These are phyloP conservation scores for Starmerella cellae DNA, from an alignment of 805 yeast genomes.

Conservation along the genomic window DNA sequence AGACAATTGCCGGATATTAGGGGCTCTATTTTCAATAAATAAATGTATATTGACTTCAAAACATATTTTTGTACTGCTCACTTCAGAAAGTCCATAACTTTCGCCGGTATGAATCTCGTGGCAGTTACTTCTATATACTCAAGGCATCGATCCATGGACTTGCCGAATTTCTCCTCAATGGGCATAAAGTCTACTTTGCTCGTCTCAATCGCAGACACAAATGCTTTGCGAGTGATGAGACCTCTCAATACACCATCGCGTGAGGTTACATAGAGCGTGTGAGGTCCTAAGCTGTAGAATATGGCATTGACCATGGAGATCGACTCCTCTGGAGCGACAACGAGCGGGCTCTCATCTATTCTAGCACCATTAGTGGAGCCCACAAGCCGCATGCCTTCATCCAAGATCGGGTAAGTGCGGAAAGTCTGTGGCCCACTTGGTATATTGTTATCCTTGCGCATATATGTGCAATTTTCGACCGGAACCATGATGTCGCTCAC, in stretches of 20 bases:
- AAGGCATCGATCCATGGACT: background rate
- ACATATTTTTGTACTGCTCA: too few species aligned
- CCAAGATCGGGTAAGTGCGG: conserved; percentile 30
- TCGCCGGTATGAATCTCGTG: too few species aligned
- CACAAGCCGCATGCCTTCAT: conserved; percentile 21
- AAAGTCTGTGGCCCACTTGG: background rate
- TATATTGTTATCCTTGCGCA: conserved; percentile 11
- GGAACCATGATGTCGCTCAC: conserved; percentile 53
- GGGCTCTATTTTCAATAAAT: too few species aligned
- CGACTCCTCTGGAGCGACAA: conserved; percentile 40
- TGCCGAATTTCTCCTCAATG: background rate
- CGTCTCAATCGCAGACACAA: conserved; percentile 33
- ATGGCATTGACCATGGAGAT: conserved; percentile 51
- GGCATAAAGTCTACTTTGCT: background rate
- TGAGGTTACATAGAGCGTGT: conserved; percentile 48
- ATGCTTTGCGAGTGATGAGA: conserved; percentile 71
- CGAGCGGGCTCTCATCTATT: conserved; percentile 39
- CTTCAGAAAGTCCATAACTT: too few species aligned
- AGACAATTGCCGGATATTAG: too few species aligned
- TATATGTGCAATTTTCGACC: conserved; percentile 16
- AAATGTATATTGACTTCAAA: too few species aligned
- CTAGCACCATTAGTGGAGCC: conserved; percentile 24
- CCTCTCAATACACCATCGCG: conserved; percentile 51
- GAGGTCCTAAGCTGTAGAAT: conserved; percentile 70
- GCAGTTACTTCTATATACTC: too few species aligned